phyloP scores from a whole-genome alignment of 2,329 filamentous ascomycete genomes.

The Penicillium verrucosum region DNA sequence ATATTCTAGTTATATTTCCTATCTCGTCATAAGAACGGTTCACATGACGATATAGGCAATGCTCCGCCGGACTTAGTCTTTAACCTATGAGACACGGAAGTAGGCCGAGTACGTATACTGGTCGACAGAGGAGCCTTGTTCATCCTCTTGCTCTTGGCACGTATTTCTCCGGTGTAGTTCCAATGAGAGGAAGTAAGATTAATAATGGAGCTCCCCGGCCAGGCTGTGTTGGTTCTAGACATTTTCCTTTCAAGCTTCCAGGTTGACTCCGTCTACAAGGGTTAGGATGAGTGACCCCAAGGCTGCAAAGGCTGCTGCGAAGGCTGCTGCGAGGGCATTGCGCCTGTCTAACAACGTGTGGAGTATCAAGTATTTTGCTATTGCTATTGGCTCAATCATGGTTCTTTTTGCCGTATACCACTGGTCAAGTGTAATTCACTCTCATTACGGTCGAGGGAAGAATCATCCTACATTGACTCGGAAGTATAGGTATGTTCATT shows the following conservation, averaged over 20 bases:
- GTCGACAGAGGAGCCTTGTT: background rate
- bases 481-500: background rate
- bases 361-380: conserved; percentile 17
- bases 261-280: background rate
- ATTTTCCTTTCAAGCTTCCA: background rate
- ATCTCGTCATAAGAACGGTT: background rate
- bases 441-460: background rate
- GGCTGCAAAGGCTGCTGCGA: background rate
- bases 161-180: background rate
- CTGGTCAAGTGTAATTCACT: conserved; percentile 7
- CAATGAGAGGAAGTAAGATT: background rate
- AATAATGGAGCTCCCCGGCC: background rate
- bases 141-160: background rate
- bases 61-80: background rate
- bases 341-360: conserved; percentile 13
- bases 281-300: background rate
- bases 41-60: background rate
- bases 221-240: background rate
- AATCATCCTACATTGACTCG: background rate
- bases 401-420: conserved; percentile 9
- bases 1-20: background rate
- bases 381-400: conserved; percentile 15
- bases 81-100: background rate
- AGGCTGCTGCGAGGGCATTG: background rate
- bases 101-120: background rate